Percentiles rank a stretch among this genome's conserved stretches.
phyloP scores from a whole-genome alignment of 257 asterid species.

The Cruciata laevipes region DNA sequence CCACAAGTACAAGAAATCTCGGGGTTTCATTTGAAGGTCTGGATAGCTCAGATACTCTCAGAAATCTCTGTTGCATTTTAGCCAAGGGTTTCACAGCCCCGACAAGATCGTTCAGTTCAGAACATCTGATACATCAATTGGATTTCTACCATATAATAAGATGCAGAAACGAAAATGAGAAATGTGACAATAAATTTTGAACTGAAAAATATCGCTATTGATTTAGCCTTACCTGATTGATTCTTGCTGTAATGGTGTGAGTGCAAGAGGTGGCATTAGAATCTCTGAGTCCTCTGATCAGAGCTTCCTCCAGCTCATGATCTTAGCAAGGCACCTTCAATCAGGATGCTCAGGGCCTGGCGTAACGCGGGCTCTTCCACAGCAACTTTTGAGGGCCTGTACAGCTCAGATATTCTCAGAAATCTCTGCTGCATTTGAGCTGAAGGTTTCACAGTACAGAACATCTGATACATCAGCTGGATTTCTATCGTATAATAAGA shows the following conservation, averaged over 20 bases:
- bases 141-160: conserved; percentile 35
- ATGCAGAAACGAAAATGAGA: not conserved
- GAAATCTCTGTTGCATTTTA: conserved; percentile 50
- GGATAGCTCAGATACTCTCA: conserved; percentile 58
- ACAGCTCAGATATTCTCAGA: conserved; percentile 56
- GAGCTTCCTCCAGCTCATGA: conserved; percentile 69
- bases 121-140: conserved; percentile 59
- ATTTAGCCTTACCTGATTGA: conserved; percentile 56
- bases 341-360: conserved; percentile 88
- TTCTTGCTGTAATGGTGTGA: conserved; percentile 58
- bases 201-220: not conserved
- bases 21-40: conserved; percentile 41
- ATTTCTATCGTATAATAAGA: conserved; percentile 29
- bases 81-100: conserved; percentile 83
- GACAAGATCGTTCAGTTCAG: conserved; percentile 70
- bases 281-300: conserved; percentile 70
- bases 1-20: too few relatives aligned
- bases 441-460: conserved; percentile 65
- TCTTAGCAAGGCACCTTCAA: conserved; percentile 85
- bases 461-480: conserved; percentile 65
- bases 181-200: not conserved
- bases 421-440: conserved; percentile 61
- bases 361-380: conserved; percentile 89
- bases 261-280: conserved; percentile 95
- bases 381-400: conserved; percentile 56